Base-by-base conservation (phyloP, 192 early-diverging fungal genomes). In the Chytriomyces sp. region DNA sequence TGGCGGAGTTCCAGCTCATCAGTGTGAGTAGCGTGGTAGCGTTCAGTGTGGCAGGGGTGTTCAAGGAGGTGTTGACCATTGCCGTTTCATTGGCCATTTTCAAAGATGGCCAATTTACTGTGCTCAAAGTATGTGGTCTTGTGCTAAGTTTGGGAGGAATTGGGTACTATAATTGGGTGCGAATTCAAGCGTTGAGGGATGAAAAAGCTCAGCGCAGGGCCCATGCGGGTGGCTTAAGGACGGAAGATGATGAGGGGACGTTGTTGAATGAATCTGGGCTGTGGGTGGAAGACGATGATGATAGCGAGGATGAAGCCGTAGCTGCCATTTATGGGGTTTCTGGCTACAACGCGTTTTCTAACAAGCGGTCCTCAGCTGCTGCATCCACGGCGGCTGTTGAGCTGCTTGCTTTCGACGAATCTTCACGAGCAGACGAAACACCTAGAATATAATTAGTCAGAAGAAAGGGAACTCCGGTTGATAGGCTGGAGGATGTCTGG, bases 31-130 rank as follows among this genome's bases (percentile, higher is more conserved):
- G 89, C 4, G 93, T 93, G 3, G 85, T 98, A 4, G 91, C 95
- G 0, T 79, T 98, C 39, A 94, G 93, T n/a, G 89, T 96, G 0
- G 90, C 90, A 3, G 96, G 96, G 19, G 95, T 82, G 38, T 70
- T 82, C 40, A 88, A 92, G 84, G 96, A 98, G 76, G 90, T 98
- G 0, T 77, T 91, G 8, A 95, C 94, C 28, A 88, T 98, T 19
- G 76, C 85, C 7, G 77, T 91, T 1, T 91, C 93, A 0, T 76
- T 83, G 5, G 7, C 91, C 28, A 82, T 94, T 25, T 98, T 96
- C 78, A 86, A 88, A n/a, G 96, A 98, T 71, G 68, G 55, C 17
- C 75, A 84, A 12, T 85, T 94, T 75, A 92, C 93, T 5, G 28
- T 87, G 0, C 78, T 89, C 70, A 95, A 94, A 40, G 80, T 89